phyloP scores from a whole-genome alignment of 495 filamentous ascomycete genomes.

The Penicillium coffeae region DNA sequence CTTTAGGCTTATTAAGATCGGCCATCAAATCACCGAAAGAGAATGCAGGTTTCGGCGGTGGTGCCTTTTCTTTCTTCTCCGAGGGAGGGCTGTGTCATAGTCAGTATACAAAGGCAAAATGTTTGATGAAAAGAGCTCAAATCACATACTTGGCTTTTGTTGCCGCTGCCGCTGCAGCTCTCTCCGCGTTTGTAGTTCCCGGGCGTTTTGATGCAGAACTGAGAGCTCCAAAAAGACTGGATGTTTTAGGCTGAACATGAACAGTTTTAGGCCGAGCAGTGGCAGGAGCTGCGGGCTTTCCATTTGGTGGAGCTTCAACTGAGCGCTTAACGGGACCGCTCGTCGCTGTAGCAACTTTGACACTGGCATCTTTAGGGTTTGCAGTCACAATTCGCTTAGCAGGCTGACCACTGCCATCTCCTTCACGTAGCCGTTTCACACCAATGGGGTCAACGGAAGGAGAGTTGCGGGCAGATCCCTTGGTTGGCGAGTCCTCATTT shows the following conservation, averaged over 20 bases:
- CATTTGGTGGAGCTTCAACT: slow-evolving; percentile 22
- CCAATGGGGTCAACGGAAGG: slow-evolving; percentile 32
- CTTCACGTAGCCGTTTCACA: slow-evolving; percentile 44
- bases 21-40: slow-evolving; percentile 60
- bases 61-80: slow-evolving; percentile 41
- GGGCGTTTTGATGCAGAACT: slow-evolving; percentile 60
- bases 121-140: background rate
- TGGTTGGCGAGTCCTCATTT: slow-evolving; percentile 34
- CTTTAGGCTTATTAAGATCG: slow-evolving; percentile 61
- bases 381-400: slow-evolving; percentile 38
- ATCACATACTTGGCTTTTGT: slow-evolving; percentile 40
- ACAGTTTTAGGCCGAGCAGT: slow-evolving; percentile 44
- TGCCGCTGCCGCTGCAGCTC: slow-evolving; percentile 46
- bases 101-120: slow-evolving; percentile 16
- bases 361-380: slow-evolving; percentile 27
- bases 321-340: slow-evolving; percentile 24
- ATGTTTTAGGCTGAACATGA: slow-evolving; percentile 53
- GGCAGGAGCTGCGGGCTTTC: slow-evolving; percentile 27
- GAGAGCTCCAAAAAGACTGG: slow-evolving; percentile 54
- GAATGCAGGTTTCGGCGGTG: slow-evolving; percentile 44
- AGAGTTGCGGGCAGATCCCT: slow-evolving; percentile 19
- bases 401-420: slow-evolving; percentile 36
- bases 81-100: slow-evolving; percentile 19
- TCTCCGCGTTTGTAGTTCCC: slow-evolving; percentile 52
- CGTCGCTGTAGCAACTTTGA: slow-evolving; percentile 4